Conservation (phyloP, 768 basidiomycete genomes). For the Neoboletus magnificus region DNA sequence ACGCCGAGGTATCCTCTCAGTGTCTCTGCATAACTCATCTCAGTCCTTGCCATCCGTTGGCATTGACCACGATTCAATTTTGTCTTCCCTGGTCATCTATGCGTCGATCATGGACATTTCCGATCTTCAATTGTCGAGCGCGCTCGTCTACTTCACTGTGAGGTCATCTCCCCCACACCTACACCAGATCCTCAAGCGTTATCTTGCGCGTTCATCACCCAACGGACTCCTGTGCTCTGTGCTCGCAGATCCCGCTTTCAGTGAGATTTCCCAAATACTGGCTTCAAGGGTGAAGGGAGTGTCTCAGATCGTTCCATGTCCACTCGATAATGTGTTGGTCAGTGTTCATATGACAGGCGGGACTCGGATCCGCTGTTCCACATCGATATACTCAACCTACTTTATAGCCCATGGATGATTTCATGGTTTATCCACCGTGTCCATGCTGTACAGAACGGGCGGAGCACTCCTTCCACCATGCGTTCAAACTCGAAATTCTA, state of each 20-base stretch:
- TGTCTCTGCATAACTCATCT: not conserved
- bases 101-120: slow-evolving; percentile 30
- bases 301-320: slow-evolving; percentile 2
- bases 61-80: slow-evolving; percentile 48
- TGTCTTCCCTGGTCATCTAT: slow-evolving; percentile 43
- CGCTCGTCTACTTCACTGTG: slow-evolving; percentile 28
- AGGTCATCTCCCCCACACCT: slow-evolving; percentile 16
- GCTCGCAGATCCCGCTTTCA: slow-evolving; percentile 17
- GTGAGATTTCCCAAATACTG: slow-evolving; percentile 9
- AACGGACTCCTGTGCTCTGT: slow-evolving; percentile 14
- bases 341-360: slow-evolving; percentile 23
- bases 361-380: slow-evolving; percentile 8
- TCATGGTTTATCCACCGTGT: slow-evolving; percentile 39
- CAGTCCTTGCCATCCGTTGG: slow-evolving; percentile 35
- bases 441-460: slow-evolving; percentile 24
- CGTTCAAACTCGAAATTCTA: slow-evolving; percentile 39
- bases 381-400: slow-evolving; percentile 20
- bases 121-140: slow-evolving; percentile 10
- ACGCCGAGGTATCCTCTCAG: slow-evolving; percentile 23
- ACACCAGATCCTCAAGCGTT: slow-evolving; percentile 22
- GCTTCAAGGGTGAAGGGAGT: slow-evolving; percentile 10
- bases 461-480: slow-evolving; percentile 29
- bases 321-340: slow-evolving; percentile 25
- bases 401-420: slow-evolving; percentile 51
- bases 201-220: slow-evolving; percentile 14